phyloP scores from a whole-genome alignment of 345 rosid genomes.

The Pelargonium nanum region DNA sequence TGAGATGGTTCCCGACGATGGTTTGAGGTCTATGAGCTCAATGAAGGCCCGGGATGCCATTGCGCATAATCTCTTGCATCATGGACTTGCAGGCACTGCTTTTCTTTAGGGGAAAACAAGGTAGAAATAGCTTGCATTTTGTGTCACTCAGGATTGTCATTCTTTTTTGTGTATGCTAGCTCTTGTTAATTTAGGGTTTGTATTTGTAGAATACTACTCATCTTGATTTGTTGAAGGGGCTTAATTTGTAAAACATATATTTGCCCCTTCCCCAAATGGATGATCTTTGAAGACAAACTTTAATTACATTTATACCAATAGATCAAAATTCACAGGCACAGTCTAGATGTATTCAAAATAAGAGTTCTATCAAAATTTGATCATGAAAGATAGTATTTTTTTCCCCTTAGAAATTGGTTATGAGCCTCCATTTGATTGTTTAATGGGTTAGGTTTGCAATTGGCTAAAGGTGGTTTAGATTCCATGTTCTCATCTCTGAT shows the following conservation, averaged over 20 bases:
- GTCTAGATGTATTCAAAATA: no score
- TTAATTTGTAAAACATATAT: slow-evolving; percentile 6
- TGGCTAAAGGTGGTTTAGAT: no score
- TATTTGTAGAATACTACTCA: not conserved
- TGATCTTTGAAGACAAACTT: no score
- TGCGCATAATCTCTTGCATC: slow-evolving; percentile 23
- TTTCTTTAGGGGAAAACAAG: slow-evolving; percentile 11
- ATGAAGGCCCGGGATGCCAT: slow-evolving; percentile 18
- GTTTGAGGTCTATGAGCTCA: slow-evolving; percentile 10
- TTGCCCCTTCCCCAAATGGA: slow-evolving; percentile 10
- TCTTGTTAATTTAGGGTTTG: not conserved
- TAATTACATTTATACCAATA: no score
- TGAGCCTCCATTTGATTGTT: no score
- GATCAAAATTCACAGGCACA: no score
- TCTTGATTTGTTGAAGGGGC: slow-evolving; percentile 10
- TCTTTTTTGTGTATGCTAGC: not conserved
- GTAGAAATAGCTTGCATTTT: no score
- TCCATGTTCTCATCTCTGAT: no score
- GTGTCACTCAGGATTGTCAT: not conserved
- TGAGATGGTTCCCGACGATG: slow-evolving; percentile 19
- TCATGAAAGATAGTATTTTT: no score
- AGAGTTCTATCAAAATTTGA: no score
- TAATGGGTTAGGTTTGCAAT: no score
- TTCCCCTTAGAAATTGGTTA: no score
- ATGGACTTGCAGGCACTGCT: slow-evolving; percentile 19